Base-by-base conservation (phyloP, 495 filamentous ascomycete genomes). In the Trichoderma reesei region DNA sequence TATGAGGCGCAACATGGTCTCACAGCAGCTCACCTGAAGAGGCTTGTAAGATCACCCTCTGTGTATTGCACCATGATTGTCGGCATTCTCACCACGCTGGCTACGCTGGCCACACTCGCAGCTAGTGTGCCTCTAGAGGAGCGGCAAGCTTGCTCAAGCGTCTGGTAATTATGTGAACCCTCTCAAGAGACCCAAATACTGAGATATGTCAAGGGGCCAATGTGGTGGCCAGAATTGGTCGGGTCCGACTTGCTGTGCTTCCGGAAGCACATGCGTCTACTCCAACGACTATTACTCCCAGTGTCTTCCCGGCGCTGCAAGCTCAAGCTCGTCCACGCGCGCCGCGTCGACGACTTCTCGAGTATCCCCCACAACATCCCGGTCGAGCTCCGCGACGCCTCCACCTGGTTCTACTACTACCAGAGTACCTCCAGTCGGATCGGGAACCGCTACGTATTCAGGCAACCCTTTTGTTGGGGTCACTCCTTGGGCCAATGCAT, bases 381-480 rank as follows among this genome's bases (percentile, higher is more conserved):
- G 31, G 10, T 56, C 51, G 34, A 56, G 51, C 37, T 65, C 68
- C 13, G 67, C 67, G n/a, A 48, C 69, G 16, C 41, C 63, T 14
- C 59, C 63, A 26, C 63, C 60, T 18, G 65, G 60, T 44, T 65
- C 64, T 39, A 61, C 59, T 26, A 71, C 76, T 16, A 31, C 18
- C 0, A 13, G 26, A 34, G 3, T 10, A 34, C 51, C 51, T 10
- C 51, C 51, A 56, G 51, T 56, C 6, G 51, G 51, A 14, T 56
- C 51, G 4, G 51, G 51, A 34, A 56, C 51, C 9, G 70, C 71
- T 3, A 67, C 67, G 56, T 72, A 68, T 18, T 64, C 68, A 9
- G 72, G 73, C 11, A 83, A 83, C 63, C 79, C 78, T 0, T 82
- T 80, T 67, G 70, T 72, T 1, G 79, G 76, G 3, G 71, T 79